phyloP scores from a whole-genome alignment of 805 yeast species.

The Ascoidea asiatica region DNA sequence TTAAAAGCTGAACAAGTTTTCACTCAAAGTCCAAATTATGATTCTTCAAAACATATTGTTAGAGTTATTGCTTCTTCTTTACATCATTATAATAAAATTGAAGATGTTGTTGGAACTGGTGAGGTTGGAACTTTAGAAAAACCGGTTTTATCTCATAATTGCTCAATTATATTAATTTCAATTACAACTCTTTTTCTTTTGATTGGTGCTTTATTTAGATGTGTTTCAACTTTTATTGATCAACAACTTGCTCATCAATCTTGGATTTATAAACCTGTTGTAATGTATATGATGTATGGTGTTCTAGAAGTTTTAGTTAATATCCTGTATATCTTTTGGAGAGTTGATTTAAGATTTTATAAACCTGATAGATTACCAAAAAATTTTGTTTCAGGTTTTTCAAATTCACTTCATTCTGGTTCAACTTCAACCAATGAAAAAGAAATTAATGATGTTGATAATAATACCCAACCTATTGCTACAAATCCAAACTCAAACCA shows the following conservation, averaged over 20 bases:
- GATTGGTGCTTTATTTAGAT: constrained; percentile 36
- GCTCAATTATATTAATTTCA: constrained; percentile 29
- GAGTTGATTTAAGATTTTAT: constrained; percentile 69
- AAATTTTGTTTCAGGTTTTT: neutral
- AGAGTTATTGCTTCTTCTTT: constrained; percentile 50
- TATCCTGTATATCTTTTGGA: constrained; percentile 40
- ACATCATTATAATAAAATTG: constrained; percentile 20
- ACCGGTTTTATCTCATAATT: constrained; percentile 31
- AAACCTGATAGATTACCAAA: constrained; percentile 49
- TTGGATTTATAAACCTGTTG: constrained; percentile 38
- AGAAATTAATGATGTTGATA: neutral
- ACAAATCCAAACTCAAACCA: too few relatives aligned
- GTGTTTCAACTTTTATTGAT: constrained; percentile 28
- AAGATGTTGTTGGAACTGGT: constrained; percentile 9
- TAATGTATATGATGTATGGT: constrained; percentile 61
- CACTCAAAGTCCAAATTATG: constrained; percentile 29
- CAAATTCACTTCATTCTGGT: neutral
- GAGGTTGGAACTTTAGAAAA: constrained; percentile 18
- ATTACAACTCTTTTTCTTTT: constrained; percentile 35
- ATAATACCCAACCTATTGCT: neutral
- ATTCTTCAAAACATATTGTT: constrained; percentile 25
- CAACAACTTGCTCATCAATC: constrained; percentile 18
- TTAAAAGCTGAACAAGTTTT: constrained; percentile 33
- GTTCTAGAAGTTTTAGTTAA: constrained; percentile 47
- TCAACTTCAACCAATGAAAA: neutral